A percentile compares a stretch with the other conserved stretches of the same genome.
Evolutionary conservation across 805 yeast genomes (phyloP).

Genomic region (Metschnikowia similis): DNA sequence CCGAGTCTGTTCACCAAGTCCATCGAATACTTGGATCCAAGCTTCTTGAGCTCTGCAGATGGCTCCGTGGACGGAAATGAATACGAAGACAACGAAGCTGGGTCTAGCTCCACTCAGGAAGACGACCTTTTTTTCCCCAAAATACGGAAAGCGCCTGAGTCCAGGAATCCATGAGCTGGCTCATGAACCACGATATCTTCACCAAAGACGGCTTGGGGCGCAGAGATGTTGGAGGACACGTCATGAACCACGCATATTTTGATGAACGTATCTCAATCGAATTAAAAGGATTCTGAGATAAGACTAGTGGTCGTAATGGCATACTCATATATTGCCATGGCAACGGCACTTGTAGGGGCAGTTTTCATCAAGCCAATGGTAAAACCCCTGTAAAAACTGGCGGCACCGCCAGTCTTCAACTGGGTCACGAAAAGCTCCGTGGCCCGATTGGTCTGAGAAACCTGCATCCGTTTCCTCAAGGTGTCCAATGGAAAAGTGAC

Average conservation of each 20-base stretch:
- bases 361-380: slow-evolving; percentile 67
- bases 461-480: slow-evolving; percentile 71
- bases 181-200: neutral
- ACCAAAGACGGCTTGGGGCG: too few relatives aligned
- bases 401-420: slow-evolving; percentile 51
- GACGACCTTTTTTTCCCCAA: neutral
- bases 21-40: slow-evolving; percentile 7
- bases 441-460: slow-evolving; percentile 29
- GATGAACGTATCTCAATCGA: too few relatives aligned
- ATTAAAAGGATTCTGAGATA: neutral
- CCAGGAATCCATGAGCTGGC: neutral
- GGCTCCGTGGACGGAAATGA: slow-evolving; percentile 1
- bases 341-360: slow-evolving; percentile 73
- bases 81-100: neutral
- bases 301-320: slow-evolving; percentile 13
- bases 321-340: slow-evolving; percentile 62
- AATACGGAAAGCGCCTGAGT: neutral
- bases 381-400: slow-evolving; percentile 73
- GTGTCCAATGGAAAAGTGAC: slow-evolving; percentile 84
- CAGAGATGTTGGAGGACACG: neutral
- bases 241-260: neutral
- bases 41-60: neutral
- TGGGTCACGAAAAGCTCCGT: slow-evolving; percentile 35
- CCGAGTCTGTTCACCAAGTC: slow-evolving; percentile 34
- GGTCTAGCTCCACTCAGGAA: slow-evolving; percentile 1